A percentile compares a stretch with the other conserved stretches of the same genome.
These are phyloP conservation scores for Neospora caninum DNA, from an alignment of 169 alveolate genomes.

Conservation along the genomic window DNA sequence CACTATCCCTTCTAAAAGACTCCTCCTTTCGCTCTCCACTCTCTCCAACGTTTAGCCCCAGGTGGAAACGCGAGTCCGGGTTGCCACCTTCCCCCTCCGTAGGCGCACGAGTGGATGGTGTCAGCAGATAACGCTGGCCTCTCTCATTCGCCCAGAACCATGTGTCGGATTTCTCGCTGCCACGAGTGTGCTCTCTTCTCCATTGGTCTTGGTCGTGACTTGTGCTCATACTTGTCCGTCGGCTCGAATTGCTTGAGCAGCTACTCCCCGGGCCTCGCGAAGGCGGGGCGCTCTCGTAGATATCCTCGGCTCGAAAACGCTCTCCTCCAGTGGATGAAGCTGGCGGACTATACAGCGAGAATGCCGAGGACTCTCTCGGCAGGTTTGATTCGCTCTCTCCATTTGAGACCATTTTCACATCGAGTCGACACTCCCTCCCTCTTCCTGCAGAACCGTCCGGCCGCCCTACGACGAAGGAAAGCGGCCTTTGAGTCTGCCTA, in stretches of 20 bases:
- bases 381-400: not conserved
- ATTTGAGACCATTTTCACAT: not conserved
- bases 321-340: no score
- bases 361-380: not conserved
- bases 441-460: not conserved
- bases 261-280: not conserved
- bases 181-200: not conserved
- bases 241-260: not conserved
- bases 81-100: not conserved
- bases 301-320: no score
- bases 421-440: not conserved
- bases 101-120: not conserved
- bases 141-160: not conserved
- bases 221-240: not conserved
- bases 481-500: not conserved
- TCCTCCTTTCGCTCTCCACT: not conserved
- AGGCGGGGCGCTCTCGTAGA: not conserved
- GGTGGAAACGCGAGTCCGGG: not conserved
- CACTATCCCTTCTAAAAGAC: not conserved
- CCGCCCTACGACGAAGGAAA: not conserved
- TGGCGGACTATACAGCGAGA: no score
- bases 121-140: not conserved
- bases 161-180: not conserved
- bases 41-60: not conserved
- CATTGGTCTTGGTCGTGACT: not conserved